Evolutionary conservation across 1,284 basidiomycete genomes (phyloP).

Genomic region (Ganoderma resinaceum): DNA sequence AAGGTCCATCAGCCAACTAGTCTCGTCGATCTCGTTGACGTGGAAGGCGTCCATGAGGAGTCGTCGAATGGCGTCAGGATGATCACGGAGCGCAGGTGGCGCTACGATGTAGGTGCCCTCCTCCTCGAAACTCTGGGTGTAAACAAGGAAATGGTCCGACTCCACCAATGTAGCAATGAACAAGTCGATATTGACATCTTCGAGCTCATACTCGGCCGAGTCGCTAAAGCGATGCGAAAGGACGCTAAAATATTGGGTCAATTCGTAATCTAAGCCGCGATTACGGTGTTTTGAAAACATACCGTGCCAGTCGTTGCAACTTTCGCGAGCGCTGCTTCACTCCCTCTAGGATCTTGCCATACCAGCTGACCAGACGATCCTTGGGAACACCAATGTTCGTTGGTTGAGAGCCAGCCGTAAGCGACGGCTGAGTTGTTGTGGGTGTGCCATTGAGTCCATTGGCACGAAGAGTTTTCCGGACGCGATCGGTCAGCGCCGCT

Average conservation of each 20-base stretch:
- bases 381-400: conserved; percentile 65
- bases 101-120: conserved; percentile 96
- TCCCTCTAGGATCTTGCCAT: conserved; percentile 92
- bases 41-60: conserved; percentile 90
- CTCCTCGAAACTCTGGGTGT: conserved; percentile 89
- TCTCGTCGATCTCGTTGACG: conserved; percentile 68
- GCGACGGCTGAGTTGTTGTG: conserved; percentile 33
- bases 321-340: conserved; percentile 94
- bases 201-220: conserved; percentile 92
- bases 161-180: conserved; percentile 87
- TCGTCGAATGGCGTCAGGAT: conserved; percentile 82
- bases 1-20: conserved; percentile 57
- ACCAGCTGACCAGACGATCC: conserved; percentile 89
- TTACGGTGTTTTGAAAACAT: conserved; percentile 28
- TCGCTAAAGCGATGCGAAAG: conserved; percentile 92
- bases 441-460: conserved; percentile 22
- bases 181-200: conserved; percentile 79
- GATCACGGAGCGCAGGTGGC: conserved; percentile 82
- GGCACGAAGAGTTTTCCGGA: conserved; percentile 26
- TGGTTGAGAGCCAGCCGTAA: conserved; percentile 32
- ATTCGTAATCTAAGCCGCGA: not conserved
- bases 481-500: conserved; percentile 22
- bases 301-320: conserved; percentile 93
- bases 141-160: conserved; percentile 94
- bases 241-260: conserved; percentile 52